Evolutionary conservation across 768 basidiomycete species (phyloP), one percentile per base, ranked within the genome.

Genomic region (Xerocomus potaroensis): DNA sequence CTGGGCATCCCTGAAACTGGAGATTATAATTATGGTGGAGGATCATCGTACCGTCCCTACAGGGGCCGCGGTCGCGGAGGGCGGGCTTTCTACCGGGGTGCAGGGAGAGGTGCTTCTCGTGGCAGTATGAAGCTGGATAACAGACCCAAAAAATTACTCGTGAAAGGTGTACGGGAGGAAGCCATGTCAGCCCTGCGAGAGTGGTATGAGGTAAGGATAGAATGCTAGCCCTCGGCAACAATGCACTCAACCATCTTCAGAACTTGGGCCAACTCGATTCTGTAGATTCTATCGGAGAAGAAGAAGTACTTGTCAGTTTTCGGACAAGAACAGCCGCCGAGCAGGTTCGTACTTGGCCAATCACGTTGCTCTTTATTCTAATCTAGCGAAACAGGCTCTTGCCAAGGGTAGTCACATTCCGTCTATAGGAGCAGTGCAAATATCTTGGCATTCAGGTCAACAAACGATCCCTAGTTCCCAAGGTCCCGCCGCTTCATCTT

Each of bases 101-200:
- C 72, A 8, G 72, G 77, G 53, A 79, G 88, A 36, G 87, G 88
- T 47, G 82, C 79, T 37, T 74, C 81, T 9, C 77, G 84, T 33
- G 71, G 74, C 9, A 91, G 83, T 57, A 87, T 95, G 85, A 87
- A 87, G 60, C 78, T 96, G 23, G 92, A 96, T 65, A 91, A 93
- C 59, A 80, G 92, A 15, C 87, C 92, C 9, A 87, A 83, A 69
- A 84, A 80, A 65, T 69, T 96, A 19, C 67, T 86, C 18, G 71
- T 96, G 23, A 84, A 88, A 59, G 87, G 84, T 30, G 79, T 78
- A 8, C 66, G 72, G 29, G 74, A 76, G 16, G 71, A 71, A n/a
- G 71, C 71, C 24, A 51, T 80, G 26, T 80, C 83, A 50, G 74
- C 78, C 6, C 69, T 93, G 49, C 79, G 78, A 51, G 83, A 88